Base-by-base conservation (phyloP, 2,329 filamentous ascomycete species). In the Colletotrichum acutatum region DNA sequence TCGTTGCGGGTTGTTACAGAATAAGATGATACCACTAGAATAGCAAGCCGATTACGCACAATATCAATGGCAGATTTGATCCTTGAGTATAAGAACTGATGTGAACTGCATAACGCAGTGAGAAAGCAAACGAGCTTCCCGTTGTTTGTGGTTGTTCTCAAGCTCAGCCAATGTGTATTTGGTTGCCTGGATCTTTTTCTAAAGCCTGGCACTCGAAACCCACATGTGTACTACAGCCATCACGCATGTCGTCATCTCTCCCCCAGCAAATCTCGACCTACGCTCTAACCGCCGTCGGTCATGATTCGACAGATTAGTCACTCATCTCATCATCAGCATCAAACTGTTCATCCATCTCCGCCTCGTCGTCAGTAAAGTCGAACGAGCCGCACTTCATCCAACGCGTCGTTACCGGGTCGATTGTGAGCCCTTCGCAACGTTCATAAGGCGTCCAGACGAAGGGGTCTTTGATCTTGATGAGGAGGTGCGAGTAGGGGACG, bases 21-120 rank as follows among this genome's bases (percentile, higher is more conserved):
- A 42, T 42, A 42, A 74, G 70, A 75, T 75, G 74, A 75, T 76
- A 76, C 75, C 75, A 76, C 66, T 76, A 75, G 75, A 76, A 72
- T 66, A 74, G 68, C 63, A 67, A 72, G 71, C 61, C 71, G 62
- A 63, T 57, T 49, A 72, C 30, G 67, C 68, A 72, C 71, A 63
- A 62, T 59, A 34, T 62, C 61, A 71, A 72, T 59, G 57, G 57
- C 68, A 63, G 62, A 58, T 66, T 34, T 61, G 9, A 26, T 46
- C 49, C 58, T 54, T 22, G 14, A 56, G 6, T 37, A 37, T 9
- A 54, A 16, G 28, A 68, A 64, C 74, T 49, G 75, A 74, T 22
- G 42, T n/a, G 19, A 49, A 49, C 42, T n/a, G 9, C 1, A 19
- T 9, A 19, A 11, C 42, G 19, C 19, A n/a, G 42, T 49, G 19